Base-by-base conservation (phyloP, 805 yeast genomes). In the Starmerella scarabaei region DNA sequence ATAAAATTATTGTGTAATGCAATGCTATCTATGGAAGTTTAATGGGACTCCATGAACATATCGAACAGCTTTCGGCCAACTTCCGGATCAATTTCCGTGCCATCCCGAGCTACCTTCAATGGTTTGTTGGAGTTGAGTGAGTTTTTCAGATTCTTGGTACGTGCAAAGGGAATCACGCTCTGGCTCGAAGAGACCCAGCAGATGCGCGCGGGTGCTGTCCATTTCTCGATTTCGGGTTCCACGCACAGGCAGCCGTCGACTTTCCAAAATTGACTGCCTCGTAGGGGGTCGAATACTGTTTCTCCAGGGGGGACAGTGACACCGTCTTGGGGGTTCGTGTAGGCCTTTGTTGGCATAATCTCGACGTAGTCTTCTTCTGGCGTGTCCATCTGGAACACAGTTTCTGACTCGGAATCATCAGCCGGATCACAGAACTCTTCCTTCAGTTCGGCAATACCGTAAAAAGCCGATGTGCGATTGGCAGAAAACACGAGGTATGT, bases 31-130 rank as follows among this genome's bases (percentile, higher is more conserved):
- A n/a, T n/a, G n/a, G n/a, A n/a, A n/a, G n/a, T n/a, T 11, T 23
- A 23, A 7, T 23, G 26, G 9, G 26, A 7, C 11, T 23, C 26
- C 14, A 16, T 6, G 16, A 63, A 63, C 47, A 63, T 45, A 3
- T 43, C 42, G 30, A 55, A 38, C 30, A 63, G 49, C 34, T 45
- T 39, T 9, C 43, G 35, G 6, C 65, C 68, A 4, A 60, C 56
- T 1, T 30, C 35, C 2, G 65, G 62, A 36, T 61, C 65, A 24
- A 63, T 51, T 44, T 65, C 67, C 1, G 68, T 64, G 5, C 68
- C 68, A 34, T 63, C 68, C 21, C 67, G 53, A 2, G 68, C 68
- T 17, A 64, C 55, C 40, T 63, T 63, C 33, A 64, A 58, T n/a
- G 62, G 64, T 37, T 59, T 56, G 47, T 61, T 56, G 26, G 52